A percentile compares a stretch with the other conserved stretches of the same genome.
Conservation (phyloP, 139 green algal species). For the Trebouxia sp. region DNA sequence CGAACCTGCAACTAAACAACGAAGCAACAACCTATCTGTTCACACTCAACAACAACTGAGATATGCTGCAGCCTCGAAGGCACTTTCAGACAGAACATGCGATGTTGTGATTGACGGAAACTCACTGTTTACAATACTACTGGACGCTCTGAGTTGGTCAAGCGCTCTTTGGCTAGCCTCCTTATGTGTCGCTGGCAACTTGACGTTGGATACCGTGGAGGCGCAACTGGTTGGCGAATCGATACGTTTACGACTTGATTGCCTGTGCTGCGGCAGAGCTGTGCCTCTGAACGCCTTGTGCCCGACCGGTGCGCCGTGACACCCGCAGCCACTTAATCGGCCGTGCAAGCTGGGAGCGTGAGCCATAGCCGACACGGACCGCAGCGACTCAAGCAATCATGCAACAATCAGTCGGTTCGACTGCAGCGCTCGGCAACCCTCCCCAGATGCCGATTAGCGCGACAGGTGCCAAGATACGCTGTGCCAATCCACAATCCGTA, state of each 20-base stretch:
- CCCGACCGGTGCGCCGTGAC: not conserved
- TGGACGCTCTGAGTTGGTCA: conserved; percentile 55
- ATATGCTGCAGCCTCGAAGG: too few relatives aligned
- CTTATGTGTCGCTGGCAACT: conserved; percentile 63
- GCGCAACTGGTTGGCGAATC: not conserved
- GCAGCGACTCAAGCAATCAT: not conserved
- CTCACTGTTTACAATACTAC: conserved; percentile 28
- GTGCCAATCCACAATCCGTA: not conserved
- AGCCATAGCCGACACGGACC: not conserved
- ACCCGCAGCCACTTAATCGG: conserved; percentile 12
- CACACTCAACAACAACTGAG: too few relatives aligned
- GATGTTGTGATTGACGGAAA: too few relatives aligned
- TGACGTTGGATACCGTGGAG: conserved; percentile 12
- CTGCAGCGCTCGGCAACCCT: not conserved
- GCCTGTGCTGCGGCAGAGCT: not conserved
- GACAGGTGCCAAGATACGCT: not conserved
- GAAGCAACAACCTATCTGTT: too few relatives aligned
- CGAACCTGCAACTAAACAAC: not conserved
- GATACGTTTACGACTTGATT: not conserved
- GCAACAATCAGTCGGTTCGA: not conserved
- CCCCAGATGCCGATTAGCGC: not conserved
- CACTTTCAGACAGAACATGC: too few relatives aligned
- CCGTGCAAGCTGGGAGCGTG: not conserved
- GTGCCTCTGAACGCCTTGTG: not conserved
- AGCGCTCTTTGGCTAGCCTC: conserved; percentile 63